phyloP scores from a whole-genome alignment of 441 rosid genomes.

The Gossypium laxum region DNA sequence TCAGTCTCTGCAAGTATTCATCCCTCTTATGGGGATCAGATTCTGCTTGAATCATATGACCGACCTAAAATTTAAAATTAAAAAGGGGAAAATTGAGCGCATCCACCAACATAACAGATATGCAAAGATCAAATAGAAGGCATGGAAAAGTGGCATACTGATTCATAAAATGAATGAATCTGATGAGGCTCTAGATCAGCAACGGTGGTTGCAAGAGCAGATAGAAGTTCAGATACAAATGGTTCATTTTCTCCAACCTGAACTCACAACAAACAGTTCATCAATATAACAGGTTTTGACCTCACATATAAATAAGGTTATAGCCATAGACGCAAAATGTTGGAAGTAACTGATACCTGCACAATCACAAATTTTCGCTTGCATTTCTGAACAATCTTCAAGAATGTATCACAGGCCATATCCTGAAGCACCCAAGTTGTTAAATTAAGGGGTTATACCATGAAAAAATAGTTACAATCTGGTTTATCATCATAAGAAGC shows the following conservation, averaged over 20 bases:
- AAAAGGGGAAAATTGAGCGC: background rate
- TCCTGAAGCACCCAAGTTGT: conserved; percentile 43
- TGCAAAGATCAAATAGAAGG: background rate
- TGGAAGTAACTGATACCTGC: conserved; percentile 46
- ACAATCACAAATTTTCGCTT: conserved; percentile 90
- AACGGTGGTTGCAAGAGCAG: conserved; percentile 85
- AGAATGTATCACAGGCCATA: conserved; percentile 99
- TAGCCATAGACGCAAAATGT: background rate
- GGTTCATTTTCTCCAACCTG: conserved; percentile 99
- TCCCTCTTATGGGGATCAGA: conserved; percentile 94
- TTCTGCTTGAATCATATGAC: conserved; percentile 97
- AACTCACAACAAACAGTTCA: conserved; percentile 17
- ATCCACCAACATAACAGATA: background rate
- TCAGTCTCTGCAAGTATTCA: conserved; percentile 85
- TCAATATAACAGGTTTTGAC: background rate
- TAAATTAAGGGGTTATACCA: background rate
- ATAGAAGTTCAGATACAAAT: conserved; percentile 91
- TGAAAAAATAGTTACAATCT: background rate
- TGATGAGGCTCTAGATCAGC: conserved; percentile 98
- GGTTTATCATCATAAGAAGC: background rate
- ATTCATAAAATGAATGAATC: conserved; percentile 95
- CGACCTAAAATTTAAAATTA: conserved; percentile 46
- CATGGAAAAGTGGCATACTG: conserved; percentile 40
- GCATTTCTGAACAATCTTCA: conserved; percentile 99
- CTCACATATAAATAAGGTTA: background rate